These are phyloP conservation scores for Curvularia verruculosa DNA, from an alignment of 2,329 filamentous ascomycete species.

Conservation along the genomic window DNA sequence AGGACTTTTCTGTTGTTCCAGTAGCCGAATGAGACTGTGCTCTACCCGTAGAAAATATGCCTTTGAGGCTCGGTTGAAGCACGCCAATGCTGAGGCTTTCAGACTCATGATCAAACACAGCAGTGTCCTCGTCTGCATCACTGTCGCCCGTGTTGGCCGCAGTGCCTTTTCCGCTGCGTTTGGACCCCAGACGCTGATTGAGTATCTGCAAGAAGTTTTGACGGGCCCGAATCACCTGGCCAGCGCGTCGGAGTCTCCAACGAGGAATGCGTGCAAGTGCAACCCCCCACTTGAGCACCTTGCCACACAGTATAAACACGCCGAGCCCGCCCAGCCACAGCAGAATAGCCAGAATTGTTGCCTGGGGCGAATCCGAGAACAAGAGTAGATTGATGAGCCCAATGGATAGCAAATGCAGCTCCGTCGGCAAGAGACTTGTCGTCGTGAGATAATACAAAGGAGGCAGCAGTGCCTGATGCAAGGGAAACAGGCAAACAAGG, in stretches of 20 bases:
- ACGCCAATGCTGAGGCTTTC: conserved; percentile 40
- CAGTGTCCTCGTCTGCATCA: conserved; percentile 56
- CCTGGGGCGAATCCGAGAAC: conserved; percentile 69
- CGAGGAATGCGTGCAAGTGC: conserved; percentile 84
- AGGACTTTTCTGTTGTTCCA: conserved; percentile 31
- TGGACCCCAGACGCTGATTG: conserved; percentile 43
- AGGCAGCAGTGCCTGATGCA: conserved; percentile 78
- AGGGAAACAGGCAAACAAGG: conserved; percentile 73
- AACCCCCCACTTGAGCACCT: conserved; percentile 82
- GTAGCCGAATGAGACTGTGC: conserved; percentile 39
- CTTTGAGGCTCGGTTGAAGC: conserved; percentile 28
- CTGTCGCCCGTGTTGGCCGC: conserved; percentile 43
- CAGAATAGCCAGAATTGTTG: conserved; percentile 51
- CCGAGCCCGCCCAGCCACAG: conserved; percentile 70
- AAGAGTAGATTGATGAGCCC: conserved; percentile 81
- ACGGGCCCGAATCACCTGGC: conserved; percentile 51
- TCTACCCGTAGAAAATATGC: conserved; percentile 16
- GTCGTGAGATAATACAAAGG: conserved; percentile 82
- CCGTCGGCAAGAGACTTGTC: conserved; percentile 83
- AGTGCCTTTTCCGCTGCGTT: conserved; percentile 30
- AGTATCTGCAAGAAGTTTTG: conserved; percentile 53
- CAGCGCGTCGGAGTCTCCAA: conserved; percentile 78
- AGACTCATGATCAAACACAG: conserved; percentile 30
- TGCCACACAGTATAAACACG: conserved; percentile 73
- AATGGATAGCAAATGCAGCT: conserved; percentile 85